These are phyloP conservation scores for Jacaranda mimosifolia DNA, from an alignment of 257 asterid genomes.

Conservation along the genomic window DNA sequence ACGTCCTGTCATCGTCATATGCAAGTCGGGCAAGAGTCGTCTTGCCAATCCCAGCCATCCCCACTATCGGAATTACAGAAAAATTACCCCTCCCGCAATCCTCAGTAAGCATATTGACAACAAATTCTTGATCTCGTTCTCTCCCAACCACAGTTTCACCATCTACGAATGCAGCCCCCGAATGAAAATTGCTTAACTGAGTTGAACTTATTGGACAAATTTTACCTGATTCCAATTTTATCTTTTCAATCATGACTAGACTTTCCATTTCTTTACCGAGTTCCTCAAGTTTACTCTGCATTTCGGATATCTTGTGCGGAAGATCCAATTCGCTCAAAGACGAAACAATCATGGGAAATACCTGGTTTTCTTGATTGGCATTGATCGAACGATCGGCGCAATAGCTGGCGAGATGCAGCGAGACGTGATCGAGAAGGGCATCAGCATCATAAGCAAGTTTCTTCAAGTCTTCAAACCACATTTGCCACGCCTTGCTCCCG, in stretches of 20 bases:
- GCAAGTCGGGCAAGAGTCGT: conserved; percentile 32
- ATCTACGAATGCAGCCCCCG: conserved; percentile 21
- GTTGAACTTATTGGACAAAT: background rate
- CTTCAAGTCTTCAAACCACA: conserved; percentile 41
- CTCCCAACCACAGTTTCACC: conserved; percentile 35
- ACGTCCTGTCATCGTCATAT: background rate
- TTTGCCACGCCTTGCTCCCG: conserved; percentile 35
- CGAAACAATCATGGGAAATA: conserved; percentile 30
- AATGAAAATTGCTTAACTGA: background rate
- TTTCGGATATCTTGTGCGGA: conserved; percentile 28
- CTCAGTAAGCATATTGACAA: background rate
- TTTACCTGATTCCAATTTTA: background rate
- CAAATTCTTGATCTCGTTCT: background rate
- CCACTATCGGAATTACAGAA: conserved; percentile 34
- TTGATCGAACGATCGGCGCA: background rate
- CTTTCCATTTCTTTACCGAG: conserved; percentile 37
- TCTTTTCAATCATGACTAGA: conserved; percentile 9
- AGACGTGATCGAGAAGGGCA: conserved; percentile 41
- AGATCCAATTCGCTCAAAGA: conserved; percentile 1
- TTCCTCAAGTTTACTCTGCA: conserved; percentile 31
- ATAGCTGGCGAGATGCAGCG: conserved; percentile 24
- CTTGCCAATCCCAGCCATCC: conserved; percentile 40
- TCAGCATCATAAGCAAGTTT: conserved; percentile 40
- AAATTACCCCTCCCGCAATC: background rate
- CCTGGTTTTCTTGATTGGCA: background rate